Evolutionary conservation across 2,329 filamentous ascomycete genomes (phyloP).

Genomic region (Colletotrichum gigasporum): DNA sequence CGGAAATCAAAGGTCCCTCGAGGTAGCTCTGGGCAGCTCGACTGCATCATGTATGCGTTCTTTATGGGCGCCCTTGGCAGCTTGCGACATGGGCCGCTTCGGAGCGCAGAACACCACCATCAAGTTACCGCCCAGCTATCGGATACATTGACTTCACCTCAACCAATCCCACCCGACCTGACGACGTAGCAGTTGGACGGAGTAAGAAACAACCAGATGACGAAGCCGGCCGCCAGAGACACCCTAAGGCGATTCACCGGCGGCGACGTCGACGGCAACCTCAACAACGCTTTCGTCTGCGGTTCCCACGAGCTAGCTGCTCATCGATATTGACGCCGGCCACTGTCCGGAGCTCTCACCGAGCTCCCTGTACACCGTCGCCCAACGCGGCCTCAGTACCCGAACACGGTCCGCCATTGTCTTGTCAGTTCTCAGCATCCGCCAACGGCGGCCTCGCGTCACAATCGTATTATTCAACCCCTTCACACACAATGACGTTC

Average conservation of each 20-base stretch:
- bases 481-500: slow-evolving; percentile 8
- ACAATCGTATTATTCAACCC: slow-evolving; percentile 17
- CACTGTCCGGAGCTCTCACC: no score
- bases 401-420: not conserved
- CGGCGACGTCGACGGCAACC: not conserved
- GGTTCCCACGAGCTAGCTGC: not conserved
- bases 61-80: not conserved
- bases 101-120: not conserved
- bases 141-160: not conserved
- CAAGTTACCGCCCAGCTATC: not conserved
- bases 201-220: not conserved
- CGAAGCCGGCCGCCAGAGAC: not conserved
- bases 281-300: not conserved
- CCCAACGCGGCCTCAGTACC: not conserved
- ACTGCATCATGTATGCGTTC: not conserved
- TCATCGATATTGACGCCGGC: not conserved
- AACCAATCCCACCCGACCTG: not conserved
- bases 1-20: not conserved
- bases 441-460: slow-evolving; percentile 1
- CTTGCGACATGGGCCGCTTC: no score
- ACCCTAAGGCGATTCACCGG: not conserved
- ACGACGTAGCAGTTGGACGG: not conserved
- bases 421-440: slow-evolving; percentile 7
- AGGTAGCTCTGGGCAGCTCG: no score
- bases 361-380: no score